Conservation (phyloP, 2,329 filamentous ascomycete species). For the Fusarium neocosmosporiellum region DNA sequence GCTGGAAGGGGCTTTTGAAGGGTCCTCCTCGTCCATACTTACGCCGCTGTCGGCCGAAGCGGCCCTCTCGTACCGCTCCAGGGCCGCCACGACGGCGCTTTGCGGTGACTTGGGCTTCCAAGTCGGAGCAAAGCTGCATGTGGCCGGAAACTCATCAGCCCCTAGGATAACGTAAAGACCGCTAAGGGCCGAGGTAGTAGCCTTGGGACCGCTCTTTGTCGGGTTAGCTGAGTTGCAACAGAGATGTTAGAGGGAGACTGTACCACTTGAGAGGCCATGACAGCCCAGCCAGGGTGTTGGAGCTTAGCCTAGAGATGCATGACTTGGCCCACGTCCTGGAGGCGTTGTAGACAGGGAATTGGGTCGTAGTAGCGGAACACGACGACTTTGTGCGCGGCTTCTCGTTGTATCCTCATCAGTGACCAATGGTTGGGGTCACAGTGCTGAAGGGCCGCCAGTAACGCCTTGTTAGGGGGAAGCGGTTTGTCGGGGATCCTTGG, state of each 20-base stretch:
- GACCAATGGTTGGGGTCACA: neutral
- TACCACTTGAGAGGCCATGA: no score
- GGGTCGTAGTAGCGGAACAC: conserved; percentile 5
- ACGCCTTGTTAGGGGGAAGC: neutral
- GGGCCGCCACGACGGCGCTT: neutral
- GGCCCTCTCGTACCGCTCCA: neutral
- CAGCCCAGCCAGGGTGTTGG: neutral
- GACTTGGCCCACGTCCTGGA: neutral
- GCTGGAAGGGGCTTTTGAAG: neutral
- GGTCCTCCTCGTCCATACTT: neutral
- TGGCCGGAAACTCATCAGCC: neutral
- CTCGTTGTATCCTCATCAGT: neutral
- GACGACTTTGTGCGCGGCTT: neutral
- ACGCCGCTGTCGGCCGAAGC: neutral
- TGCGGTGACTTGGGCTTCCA: neutral
- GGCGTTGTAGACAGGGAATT: neutral
- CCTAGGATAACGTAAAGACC: neutral
- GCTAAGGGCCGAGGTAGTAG: neutral
- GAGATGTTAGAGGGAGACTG: neutral
- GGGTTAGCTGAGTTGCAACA: neutral
- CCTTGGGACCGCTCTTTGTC: neutral
- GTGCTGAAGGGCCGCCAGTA: neutral
- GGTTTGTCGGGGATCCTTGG: neutral
- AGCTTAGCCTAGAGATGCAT: neutral
- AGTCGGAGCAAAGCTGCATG: neutral